Conservation (phyloP, 2,329 filamentous ascomycete species). For the Nigrograna mackinnonii region DNA sequence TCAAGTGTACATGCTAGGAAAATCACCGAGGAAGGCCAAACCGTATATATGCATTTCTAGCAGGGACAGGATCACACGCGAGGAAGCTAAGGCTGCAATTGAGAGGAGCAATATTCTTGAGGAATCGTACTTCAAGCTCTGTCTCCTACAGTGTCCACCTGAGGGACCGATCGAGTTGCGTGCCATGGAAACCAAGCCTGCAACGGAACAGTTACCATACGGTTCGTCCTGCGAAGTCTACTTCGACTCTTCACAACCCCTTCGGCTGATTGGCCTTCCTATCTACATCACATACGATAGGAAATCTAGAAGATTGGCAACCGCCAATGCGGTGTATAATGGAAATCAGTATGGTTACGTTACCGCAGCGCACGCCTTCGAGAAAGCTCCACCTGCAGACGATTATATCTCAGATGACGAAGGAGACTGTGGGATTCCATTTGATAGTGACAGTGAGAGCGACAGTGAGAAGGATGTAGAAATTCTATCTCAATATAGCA, state of each 20-base stretch:
- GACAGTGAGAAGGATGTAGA: too few species aligned
- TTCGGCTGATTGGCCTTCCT: not conserved
- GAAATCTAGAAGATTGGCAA: not conserved
- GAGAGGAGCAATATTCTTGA: not conserved
- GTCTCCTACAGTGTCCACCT: too few species aligned
- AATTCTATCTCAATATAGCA: too few species aligned
- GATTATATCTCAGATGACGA: not conserved
- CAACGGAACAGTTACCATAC: not conserved
- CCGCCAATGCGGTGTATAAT: not conserved
- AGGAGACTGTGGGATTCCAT: not conserved
- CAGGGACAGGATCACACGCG: not conserved
- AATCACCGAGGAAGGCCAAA: not conserved
- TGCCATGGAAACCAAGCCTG: not conserved
- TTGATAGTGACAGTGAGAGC: constrained; percentile 1
- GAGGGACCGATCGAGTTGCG: too few species aligned
- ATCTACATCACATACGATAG: not conserved
- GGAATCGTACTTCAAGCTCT: not conserved
- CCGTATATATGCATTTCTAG: not conserved
- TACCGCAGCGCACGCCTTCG: not conserved
- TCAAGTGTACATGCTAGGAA: not conserved
- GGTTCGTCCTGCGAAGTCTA: not conserved
- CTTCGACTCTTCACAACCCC: not conserved
- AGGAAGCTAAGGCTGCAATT: not conserved
- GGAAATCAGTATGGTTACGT: not conserved
- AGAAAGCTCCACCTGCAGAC: too few species aligned